Percentiles rank a stretch among this genome's conserved stretches.
Evolutionary conservation across 1,284 basidiomycete species (phyloP).

Genomic region (Ceratobasidium sp.): DNA sequence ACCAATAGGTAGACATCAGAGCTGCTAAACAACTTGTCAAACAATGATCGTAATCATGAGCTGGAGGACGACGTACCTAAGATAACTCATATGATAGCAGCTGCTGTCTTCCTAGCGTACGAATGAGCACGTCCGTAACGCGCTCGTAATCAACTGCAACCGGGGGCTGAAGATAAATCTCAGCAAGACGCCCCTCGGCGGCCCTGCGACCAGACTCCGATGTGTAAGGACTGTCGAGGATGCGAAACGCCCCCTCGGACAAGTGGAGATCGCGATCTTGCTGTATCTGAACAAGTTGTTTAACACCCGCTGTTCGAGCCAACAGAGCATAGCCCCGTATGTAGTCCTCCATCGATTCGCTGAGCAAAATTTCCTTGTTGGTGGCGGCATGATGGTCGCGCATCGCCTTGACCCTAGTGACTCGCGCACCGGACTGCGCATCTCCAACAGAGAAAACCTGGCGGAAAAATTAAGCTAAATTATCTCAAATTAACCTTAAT

Average conservation of each 20-base stretch:
- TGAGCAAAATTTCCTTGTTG: background rate
- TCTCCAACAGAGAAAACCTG: too few species aligned
- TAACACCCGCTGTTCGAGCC: background rate
- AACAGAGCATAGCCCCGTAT: background rate
- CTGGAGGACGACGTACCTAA: too few species aligned
- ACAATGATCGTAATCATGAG: too few species aligned
- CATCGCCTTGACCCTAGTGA: too few species aligned
- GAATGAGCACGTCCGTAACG: too few species aligned
- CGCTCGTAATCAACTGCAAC: background rate
- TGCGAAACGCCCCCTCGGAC: background rate
- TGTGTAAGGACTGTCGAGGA: background rate
- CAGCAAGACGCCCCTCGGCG: background rate
- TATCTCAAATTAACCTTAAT: too few species aligned
- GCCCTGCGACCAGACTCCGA: background rate
- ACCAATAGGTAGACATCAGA: too few species aligned
- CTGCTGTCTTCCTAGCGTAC: too few species aligned
- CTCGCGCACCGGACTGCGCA: too few species aligned
- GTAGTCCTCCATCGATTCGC: background rate
- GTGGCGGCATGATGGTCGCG: background rate
- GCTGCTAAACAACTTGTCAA: too few species aligned
- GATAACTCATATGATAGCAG: too few species aligned
- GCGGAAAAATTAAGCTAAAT: too few species aligned
- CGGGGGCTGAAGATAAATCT: background rate
- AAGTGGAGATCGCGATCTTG: background rate
- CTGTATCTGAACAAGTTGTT: background rate